phyloP scores from a whole-genome alignment of 108 stramenopile genomes.

The Skeletonema potamos region DNA sequence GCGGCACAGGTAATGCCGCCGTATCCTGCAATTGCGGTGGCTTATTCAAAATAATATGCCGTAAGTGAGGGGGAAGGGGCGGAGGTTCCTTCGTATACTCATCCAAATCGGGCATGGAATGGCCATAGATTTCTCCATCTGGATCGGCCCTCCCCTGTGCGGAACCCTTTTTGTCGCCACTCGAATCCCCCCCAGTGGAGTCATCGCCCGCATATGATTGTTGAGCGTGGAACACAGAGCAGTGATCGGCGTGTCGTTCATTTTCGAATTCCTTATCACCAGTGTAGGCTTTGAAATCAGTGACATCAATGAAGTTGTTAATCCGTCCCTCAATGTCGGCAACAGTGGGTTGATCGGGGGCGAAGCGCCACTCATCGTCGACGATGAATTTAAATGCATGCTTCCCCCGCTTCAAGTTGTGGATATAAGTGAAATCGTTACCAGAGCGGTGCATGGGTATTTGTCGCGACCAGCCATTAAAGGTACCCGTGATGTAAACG shows the following conservation, averaged over 20 bases:
- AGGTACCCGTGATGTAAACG: slow-evolving; percentile 98
- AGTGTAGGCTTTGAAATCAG: slow-evolving; percentile 95
- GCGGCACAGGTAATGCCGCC: slow-evolving; percentile 92
- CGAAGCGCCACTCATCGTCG: slow-evolving; percentile 98
- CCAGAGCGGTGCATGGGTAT: slow-evolving; percentile 99
- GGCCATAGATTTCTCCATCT: slow-evolving; percentile 88
- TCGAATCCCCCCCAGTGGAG: slow-evolving; percentile 2
- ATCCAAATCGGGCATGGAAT: slow-evolving; percentile 93
- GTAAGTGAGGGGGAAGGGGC: slow-evolving; percentile 98
- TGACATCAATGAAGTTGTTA: slow-evolving; percentile 99
- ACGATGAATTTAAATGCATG: slow-evolving; percentile 99
- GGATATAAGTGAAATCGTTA: slow-evolving; percentile 99
- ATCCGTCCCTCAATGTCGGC: slow-evolving; percentile 98
- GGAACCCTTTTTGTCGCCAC: slow-evolving; percentile 3
- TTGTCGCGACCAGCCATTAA: slow-evolving; percentile 97
- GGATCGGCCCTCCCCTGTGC: slow-evolving; percentile 43
- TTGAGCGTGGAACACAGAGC: slow-evolving; percentile 16
- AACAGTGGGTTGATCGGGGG: slow-evolving; percentile 95
- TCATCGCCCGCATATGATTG: not conserved
- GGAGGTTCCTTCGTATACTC: slow-evolving; percentile 99
- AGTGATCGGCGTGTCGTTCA: slow-evolving; percentile 76
- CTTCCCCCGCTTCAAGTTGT: slow-evolving; percentile 93
- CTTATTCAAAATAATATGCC: slow-evolving; percentile 98
- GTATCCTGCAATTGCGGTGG: slow-evolving; percentile 90
- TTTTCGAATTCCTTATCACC: slow-evolving; percentile 90